Base-by-base conservation (phyloP, 2,329 filamentous ascomycete species). In the Aspergillus melleus region DNA sequence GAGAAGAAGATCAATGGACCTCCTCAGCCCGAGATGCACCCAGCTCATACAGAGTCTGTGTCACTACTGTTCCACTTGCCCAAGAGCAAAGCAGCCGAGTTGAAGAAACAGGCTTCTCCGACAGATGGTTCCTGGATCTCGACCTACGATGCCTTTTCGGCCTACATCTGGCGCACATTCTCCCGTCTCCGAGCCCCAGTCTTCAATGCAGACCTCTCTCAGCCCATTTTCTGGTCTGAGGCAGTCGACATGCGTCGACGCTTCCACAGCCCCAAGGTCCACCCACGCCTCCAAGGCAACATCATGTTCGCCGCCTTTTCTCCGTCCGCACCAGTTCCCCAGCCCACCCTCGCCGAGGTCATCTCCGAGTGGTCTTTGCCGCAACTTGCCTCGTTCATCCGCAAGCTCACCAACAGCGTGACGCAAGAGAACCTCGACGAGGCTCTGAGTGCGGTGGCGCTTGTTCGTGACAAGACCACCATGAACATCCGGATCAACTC, bases 141-240 rank as follows among this genome's bases (percentile, higher is more conserved):
- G 4, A 81, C 77, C 2, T 81, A 80, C 61, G 80, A 81, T 53
- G 78, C 78, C n/a, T 74, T 77, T 57, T 70, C 72, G 1, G 78
- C 79, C 10, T 75, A 76, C 46, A 70, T 81, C 9, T 80, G 79
- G 77, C 76, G 79, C 2, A 67, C 67, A 3, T 57, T 80, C 0
- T 71, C 76, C 2, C 69, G 72, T 2, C 66, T 77, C 4, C 73
- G 78, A 10, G 72, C 72, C 0, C 67, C 68, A 0, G 26, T 77
- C 1, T 79, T 75, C 62, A 70, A 76, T 0, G 62, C 71, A 0
- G 71, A 75, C 30, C 65, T 70, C 6, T 59, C 62, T 0, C 61
- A 61, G 2, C 70, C 66, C 1, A 52, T 74, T 4, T 67, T 72
- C 39, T 80, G 76, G 75, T 64, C 54, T 6, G 74, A 80, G 47